These are phyloP conservation scores for Trichosporon inkin DNA, from an alignment of 1,284 basidiomycete species.

Conservation along the genomic window DNA sequence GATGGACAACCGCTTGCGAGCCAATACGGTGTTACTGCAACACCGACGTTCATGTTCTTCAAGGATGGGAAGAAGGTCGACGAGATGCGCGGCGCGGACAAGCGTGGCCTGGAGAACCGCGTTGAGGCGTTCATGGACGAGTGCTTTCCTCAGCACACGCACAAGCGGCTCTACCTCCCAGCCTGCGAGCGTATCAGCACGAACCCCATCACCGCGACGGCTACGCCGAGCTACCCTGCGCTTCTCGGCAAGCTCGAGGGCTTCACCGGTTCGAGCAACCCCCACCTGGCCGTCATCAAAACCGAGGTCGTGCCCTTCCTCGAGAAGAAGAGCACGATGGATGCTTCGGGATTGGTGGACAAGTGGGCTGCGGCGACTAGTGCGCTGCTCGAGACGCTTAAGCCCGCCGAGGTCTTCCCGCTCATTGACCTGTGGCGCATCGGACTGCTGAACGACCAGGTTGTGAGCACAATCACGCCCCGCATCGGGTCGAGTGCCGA, in stretches of 20 bases:
- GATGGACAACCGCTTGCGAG: constrained; percentile 60
- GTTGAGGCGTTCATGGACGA: constrained; percentile 54
- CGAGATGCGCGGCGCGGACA: constrained; percentile 66
- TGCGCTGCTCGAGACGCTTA: constrained; percentile 55
- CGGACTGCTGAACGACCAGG: constrained; percentile 61
- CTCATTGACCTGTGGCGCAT: constrained; percentile 79
- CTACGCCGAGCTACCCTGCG: constrained; percentile 64
- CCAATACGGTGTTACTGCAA: constrained; percentile 66
- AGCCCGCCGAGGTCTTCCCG: constrained; percentile 66
- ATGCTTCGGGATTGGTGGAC: constrained; percentile 28
- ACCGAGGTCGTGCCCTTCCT: constrained; percentile 61
- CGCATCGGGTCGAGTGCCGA: constrained; percentile 36
- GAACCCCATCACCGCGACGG: constrained; percentile 69
- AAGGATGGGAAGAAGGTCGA: constrained; percentile 69
- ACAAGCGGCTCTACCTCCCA: constrained; percentile 61
- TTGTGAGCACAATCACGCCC: constrained; percentile 56
- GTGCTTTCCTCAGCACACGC: constrained; percentile 58
- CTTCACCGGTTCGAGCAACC: constrained; percentile 51
- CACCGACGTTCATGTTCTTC: constrained; percentile 83
- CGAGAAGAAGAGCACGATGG: constrained; percentile 53
- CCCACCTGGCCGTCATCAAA: constrained; percentile 55
- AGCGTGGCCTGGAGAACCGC: constrained; percentile 36
- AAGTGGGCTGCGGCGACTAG: constrained; percentile 57
- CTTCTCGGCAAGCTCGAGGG: constrained; percentile 62
- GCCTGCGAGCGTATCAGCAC: constrained; percentile 63